phyloP scores from a whole-genome alignment of 1,284 basidiomycete genomes.

The Phellopilus nigrolimitatus region DNA sequence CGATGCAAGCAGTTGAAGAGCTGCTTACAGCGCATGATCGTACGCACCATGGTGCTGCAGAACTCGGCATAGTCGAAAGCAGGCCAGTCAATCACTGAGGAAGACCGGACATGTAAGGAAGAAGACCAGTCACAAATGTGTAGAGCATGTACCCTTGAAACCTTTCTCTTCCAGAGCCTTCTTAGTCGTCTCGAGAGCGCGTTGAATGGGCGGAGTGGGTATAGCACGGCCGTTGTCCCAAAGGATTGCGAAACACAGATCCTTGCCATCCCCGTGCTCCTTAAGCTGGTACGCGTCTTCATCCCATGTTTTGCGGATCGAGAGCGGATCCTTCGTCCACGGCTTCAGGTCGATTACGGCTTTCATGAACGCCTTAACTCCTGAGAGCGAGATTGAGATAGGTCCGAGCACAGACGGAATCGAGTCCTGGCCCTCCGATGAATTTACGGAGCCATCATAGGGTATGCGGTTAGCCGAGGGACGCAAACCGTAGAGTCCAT shows the following conservation, averaged over 20 bases:
- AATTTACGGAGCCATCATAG: conserved; percentile 58
- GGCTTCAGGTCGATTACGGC: conserved; percentile 52
- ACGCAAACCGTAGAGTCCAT: conserved; percentile 64
- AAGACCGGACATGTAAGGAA: conserved; percentile 8
- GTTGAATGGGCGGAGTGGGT: conserved; percentile 69
- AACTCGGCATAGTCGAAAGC: conserved; percentile 41
- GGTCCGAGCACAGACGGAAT: conserved; percentile 72
- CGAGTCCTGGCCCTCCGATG: conserved; percentile 67
- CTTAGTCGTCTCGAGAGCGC: conserved; percentile 58
- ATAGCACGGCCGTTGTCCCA: conserved; percentile 56
- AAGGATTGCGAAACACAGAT: conserved; percentile 58
- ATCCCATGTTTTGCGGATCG: conserved; percentile 60
- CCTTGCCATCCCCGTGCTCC: conserved; percentile 53
- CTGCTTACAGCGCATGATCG: conserved; percentile 3
- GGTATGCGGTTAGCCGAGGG: conserved; percentile 71
- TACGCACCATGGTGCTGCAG: conserved; percentile 32
- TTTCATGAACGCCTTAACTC: conserved; percentile 61
- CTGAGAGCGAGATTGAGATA: conserved; percentile 51
- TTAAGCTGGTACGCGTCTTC: conserved; percentile 52
- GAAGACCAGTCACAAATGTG: background rate
- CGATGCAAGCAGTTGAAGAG: background rate
- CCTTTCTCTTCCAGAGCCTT: conserved; percentile 59
- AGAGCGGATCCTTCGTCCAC: conserved; percentile 66
- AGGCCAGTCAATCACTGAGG: conserved; percentile 36
- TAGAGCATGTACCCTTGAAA: conserved; percentile 46